Percentiles rank a stretch among this genome's conserved stretches.
These are phyloP conservation scores for Geotrichum macrosporum DNA, from an alignment of 1,139 yeast species.

Conservation along the genomic window DNA sequence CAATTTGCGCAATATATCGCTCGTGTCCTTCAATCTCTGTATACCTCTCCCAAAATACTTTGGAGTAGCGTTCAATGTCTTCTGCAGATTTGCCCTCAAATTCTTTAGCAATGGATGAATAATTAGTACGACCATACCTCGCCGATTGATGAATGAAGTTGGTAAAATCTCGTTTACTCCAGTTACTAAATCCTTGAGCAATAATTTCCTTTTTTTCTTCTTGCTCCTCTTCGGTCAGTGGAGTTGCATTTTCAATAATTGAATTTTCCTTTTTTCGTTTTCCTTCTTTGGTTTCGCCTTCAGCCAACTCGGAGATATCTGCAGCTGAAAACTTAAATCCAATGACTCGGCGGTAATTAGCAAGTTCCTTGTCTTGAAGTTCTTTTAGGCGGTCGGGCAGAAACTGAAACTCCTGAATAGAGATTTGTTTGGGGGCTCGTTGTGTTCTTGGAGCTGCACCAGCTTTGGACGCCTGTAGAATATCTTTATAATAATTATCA, in stretches of 20 bases:
- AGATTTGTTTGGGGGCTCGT: conserved; percentile 66
- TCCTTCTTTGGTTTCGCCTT: conserved; percentile 49
- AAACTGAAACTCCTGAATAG: conserved; percentile 84
- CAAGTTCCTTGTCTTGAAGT: conserved; percentile 71
- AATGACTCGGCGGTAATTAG: conserved; percentile 66
- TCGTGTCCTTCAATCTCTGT: conserved; percentile 78
- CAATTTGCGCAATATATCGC: conserved; percentile 78
- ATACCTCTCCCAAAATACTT: conserved; percentile 71
- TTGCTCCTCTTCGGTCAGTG: conserved; percentile 73
- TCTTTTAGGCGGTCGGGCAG: conserved; percentile 62
- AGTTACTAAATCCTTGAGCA: conserved; percentile 63
- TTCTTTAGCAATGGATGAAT: conserved; percentile 57
- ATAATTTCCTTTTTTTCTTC: conserved; percentile 57
- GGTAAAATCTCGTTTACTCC: conserved; percentile 88
- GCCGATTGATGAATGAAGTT: conserved; percentile 79
- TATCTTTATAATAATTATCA: conserved; percentile 84
- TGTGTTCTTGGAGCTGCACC: conserved; percentile 44
- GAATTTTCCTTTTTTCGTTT: conserved; percentile 61
- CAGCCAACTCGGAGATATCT: conserved; percentile 43
- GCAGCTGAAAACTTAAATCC: conserved; percentile 65
- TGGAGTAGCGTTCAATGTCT: conserved; percentile 66
- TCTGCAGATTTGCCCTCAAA: conserved; percentile 58
- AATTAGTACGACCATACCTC: conserved; percentile 66
- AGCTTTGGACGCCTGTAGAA: conserved; percentile 46
- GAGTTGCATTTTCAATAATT: conserved; percentile 65